Evolutionary conservation across 495 filamentous ascomycete species (phyloP).

Genomic region (Glonium stellatum): DNA sequence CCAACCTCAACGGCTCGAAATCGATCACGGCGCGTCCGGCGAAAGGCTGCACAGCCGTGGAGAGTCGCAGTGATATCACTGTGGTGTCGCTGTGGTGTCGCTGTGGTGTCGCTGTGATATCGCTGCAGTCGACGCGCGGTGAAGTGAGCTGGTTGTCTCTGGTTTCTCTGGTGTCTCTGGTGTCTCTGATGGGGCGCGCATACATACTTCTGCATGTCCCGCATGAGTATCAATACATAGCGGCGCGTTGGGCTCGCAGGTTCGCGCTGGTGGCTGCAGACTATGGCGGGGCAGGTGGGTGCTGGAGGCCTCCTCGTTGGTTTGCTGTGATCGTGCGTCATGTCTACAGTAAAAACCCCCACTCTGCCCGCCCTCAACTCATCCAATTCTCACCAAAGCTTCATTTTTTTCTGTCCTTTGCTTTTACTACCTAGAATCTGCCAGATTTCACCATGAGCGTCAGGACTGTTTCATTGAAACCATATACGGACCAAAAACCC

Average conservation of each 20-base stretch:
- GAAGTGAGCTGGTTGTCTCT: not conserved
- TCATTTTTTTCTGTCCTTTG: not conserved
- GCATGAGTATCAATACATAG: too few species aligned
- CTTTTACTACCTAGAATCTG: slow-evolving; percentile 9
- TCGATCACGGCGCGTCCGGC: too few species aligned
- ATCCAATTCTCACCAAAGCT: not conserved
- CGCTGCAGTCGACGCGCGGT: not conserved
- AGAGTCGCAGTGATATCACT: too few species aligned
- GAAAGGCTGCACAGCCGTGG: too few species aligned
- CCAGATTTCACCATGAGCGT: slow-evolving; percentile 51
- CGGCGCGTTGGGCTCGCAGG: too few species aligned
- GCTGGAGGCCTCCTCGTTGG: not conserved
- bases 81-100: not conserved
- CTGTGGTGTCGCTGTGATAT: slow-evolving; percentile 2
- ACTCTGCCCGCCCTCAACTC: not conserved
- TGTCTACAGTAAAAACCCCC: not conserved
- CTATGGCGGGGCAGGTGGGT: not conserved
- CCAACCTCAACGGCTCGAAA: too few species aligned
- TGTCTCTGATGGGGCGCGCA: too few species aligned
- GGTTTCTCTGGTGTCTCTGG: not conserved
- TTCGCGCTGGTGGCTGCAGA: not conserved
- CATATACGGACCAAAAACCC: slow-evolving; percentile 93
- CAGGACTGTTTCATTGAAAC: slow-evolving; percentile 65
- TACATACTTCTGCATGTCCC: too few species aligned
- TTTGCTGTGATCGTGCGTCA: slow-evolving; percentile 1